Evolutionary conservation across 768 basidiomycete species (phyloP), one percentile per base, ranked within the genome.

Genomic region (Termitomyces sp.): DNA sequence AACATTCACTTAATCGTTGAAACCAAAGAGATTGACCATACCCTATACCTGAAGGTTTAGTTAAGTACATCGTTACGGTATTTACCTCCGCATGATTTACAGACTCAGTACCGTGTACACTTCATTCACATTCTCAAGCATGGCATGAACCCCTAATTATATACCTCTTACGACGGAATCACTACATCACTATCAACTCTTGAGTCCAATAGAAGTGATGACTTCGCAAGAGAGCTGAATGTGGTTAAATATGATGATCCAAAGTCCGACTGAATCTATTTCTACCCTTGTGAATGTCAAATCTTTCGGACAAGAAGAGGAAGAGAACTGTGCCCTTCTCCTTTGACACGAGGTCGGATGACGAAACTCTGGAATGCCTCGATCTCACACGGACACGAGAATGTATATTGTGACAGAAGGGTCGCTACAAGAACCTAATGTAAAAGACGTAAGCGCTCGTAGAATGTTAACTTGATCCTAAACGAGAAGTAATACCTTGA

Each of bases 351-450:
- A 36, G 86, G 83, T 16, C 85, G 79, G 52, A 87, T 77, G 13
- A 87, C 85, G 58, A 86, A 87, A 53, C 84, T 84, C 62, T 85
- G 83, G 68, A 87, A 86, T 24, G 82, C 66, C 62, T 86, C 85
- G 47, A 87, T 85, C 36, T 84, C 73, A 50, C 73, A 64, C 22
- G 73, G 67, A 59, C 81, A 82, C 3, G 76, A 70, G 64, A 86
- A 85, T 8, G 78, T 74, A 65, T 85, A 87, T 34, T 80, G 78
- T 33, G 73, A 78, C 62, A 87, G 66, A 34, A 87, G 78, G 12
- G 79, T 76, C 24, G 82, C 68, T 30, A 77, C 72, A 53, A 85
- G 71, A 45, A 69, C 66, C 74, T 76, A n/a, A 62, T 13, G 36
- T 53, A 27, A 42, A 27, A 16, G 24, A 62, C 33, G 36, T 50